Percentiles rank a stretch among this genome's conserved stretches.
Evolutionary conservation across 768 basidiomycete species (phyloP).

Genomic region (Termitomyces heimii): DNA sequence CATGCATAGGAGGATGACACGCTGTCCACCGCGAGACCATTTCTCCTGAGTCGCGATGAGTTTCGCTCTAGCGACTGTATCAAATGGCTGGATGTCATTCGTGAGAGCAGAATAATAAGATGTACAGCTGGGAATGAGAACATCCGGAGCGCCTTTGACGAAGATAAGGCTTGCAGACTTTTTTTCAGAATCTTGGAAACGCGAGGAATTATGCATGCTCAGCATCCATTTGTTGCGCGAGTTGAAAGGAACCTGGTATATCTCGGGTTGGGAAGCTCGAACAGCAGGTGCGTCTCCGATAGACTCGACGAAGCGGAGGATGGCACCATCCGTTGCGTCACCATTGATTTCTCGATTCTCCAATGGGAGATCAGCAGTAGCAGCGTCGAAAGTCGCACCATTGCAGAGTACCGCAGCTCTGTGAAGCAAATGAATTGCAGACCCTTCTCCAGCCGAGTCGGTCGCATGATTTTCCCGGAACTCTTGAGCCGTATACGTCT

Average conservation of each 20-base stretch:
- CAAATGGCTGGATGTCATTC: constrained; percentile 19
- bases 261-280: constrained; percentile 15
- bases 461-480: constrained; percentile 7
- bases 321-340: constrained; percentile 48
- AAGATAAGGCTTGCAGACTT: constrained; percentile 24
- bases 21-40: constrained; percentile 44
- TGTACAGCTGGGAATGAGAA: constrained; percentile 38
- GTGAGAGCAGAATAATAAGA: constrained; percentile 4
- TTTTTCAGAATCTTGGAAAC: not conserved
- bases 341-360: constrained; percentile 31
- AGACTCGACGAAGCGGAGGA: constrained; percentile 42
- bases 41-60: constrained; percentile 25
- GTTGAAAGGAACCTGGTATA: constrained; percentile 38
- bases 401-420: constrained; percentile 48
- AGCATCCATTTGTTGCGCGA: constrained; percentile 58
- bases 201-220: constrained; percentile 26
- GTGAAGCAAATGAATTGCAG: constrained; percentile 18
- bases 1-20: constrained; percentile 42
- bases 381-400: constrained; percentile 42
- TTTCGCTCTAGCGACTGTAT: constrained; percentile 12
- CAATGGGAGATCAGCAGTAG: constrained; percentile 16
- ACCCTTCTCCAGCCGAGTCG: constrained; percentile 1
- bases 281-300: constrained; percentile 15
- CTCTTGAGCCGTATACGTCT: constrained; percentile 21
- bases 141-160: constrained; percentile 55